Evolutionary conservation across 176 grass and related monocot species (phyloP).

Genomic region (Eremochloa ophiuroides): DNA sequence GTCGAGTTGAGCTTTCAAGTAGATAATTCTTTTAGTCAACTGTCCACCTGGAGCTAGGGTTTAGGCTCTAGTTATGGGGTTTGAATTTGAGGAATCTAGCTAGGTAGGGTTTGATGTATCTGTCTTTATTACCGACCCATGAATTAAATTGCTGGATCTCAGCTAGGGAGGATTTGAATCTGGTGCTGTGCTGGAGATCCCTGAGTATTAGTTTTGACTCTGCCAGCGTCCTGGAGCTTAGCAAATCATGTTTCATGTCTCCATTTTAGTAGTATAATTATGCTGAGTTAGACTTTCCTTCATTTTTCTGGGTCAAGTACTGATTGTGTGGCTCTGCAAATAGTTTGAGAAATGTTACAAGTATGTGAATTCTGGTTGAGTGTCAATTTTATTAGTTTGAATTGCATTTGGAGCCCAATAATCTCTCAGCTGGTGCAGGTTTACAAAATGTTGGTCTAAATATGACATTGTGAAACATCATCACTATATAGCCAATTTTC

Average conservation of each 20-base stretch:
- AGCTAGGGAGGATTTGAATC: not conserved
- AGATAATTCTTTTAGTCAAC: not conserved
- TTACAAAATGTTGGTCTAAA: not conserved
- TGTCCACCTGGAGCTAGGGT: constrained; percentile 15
- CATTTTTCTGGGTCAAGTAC: not conserved
- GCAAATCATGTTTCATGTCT: not conserved
- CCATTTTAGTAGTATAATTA: not conserved
- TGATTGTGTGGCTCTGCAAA: not conserved
- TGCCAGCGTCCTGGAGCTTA: not conserved
- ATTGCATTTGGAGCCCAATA: not conserved
- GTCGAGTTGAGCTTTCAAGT: not conserved
- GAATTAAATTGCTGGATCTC: not conserved
- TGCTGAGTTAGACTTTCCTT: not conserved
- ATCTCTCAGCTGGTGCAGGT: not conserved
- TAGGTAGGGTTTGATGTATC: not conserved
- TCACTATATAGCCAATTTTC: not conserved
- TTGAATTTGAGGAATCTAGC: constrained; percentile 10
- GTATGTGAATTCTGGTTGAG: not conserved
- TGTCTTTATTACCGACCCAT: not conserved
- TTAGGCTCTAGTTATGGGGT: not conserved
- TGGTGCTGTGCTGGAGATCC: not conserved
- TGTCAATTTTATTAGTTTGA: not conserved
- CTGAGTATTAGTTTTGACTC: not conserved
- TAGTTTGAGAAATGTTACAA: not conserved
- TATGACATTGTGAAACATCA: not conserved